A percentile compares a stretch with the other conserved stretches of the same genome.
These are phyloP conservation scores for Phytophthora pisi DNA, from an alignment of 352 stramenopile species.

Conservation along the genomic window DNA sequence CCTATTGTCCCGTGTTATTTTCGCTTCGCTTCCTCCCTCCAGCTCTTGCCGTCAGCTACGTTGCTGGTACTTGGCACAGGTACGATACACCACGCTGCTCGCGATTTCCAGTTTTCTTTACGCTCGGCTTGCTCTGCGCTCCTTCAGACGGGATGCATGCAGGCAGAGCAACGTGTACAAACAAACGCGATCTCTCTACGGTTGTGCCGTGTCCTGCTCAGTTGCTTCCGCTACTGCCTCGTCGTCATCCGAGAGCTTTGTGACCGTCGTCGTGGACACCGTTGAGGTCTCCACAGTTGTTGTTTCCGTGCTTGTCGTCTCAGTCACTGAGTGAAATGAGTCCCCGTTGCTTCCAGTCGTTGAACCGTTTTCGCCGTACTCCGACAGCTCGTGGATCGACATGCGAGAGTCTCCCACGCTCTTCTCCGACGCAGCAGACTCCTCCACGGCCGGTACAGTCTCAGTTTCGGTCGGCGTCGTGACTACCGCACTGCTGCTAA, in stretches of 20 bases:
- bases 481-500: conserved; percentile 7
- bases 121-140: conserved; percentile 3
- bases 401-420: conserved; percentile 42
- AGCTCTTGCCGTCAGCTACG: neutral
- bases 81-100: conserved; percentile 27
- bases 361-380: conserved; percentile 34
- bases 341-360: neutral
- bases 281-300: conserved; percentile 18
- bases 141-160: conserved; percentile 7
- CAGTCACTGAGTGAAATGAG: conserved; percentile 15
- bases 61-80: conserved; percentile 7
- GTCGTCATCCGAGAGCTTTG: conserved; percentile 23
- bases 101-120: neutral
- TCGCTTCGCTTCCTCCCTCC: conserved; percentile 4
- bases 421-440: conserved; percentile 15
- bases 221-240: conserved; percentile 14
- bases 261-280: conserved; percentile 15
- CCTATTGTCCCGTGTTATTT: conserved; percentile 27
- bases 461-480: conserved; percentile 13
- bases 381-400: conserved; percentile 59
- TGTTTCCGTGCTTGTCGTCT: conserved; percentile 25
- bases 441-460: neutral
- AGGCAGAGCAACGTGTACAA: conserved; percentile 22
- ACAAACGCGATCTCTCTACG: conserved; percentile 27
- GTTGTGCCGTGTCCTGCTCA: conserved; percentile 20